A percentile compares a stretch with the other conserved stretches of the same genome.
Evolutionary conservation across 1,284 basidiomycete species (phyloP).

Genomic region (Veloporphyrellus conicus): DNA sequence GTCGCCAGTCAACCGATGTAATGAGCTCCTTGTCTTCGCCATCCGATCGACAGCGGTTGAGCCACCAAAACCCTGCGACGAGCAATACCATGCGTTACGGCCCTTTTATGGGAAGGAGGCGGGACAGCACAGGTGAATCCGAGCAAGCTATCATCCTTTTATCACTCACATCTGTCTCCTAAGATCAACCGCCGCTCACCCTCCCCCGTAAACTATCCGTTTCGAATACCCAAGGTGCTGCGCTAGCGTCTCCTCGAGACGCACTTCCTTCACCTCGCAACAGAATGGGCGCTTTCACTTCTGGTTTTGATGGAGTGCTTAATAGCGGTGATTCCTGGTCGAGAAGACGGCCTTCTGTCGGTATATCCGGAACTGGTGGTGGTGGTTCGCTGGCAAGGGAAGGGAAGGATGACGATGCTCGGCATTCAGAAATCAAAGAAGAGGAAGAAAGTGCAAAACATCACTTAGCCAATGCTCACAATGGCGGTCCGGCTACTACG

Average conservation of each 20-base stretch:
- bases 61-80: constrained; percentile 44
- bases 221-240: constrained; percentile 52
- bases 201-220: constrained; percentile 68
- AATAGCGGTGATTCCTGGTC: constrained; percentile 65
- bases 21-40: constrained; percentile 54
- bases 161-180: constrained; percentile 14
- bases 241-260: constrained; percentile 55
- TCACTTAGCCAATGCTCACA: constrained; percentile 11
- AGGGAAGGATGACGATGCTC: constrained; percentile 40
- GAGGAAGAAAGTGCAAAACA: constrained; percentile 46
- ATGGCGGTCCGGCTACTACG: constrained; percentile 5
- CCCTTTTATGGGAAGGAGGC: constrained; percentile 52
- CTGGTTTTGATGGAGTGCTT: constrained; percentile 69
- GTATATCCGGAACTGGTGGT: constrained; percentile 40
- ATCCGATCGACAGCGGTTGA: constrained; percentile 56
- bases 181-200: constrained; percentile 46
- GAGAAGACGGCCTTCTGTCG: constrained; percentile 55
- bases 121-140: constrained; percentile 60
- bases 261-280: constrained; percentile 62
- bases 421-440: constrained; percentile 51
- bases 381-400: constrained; percentile 34
- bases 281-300: constrained; percentile 48
- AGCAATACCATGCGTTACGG: constrained; percentile 64
- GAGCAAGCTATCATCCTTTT: not conserved
- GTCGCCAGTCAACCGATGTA: constrained; percentile 71